Conservation (phyloP, 257 asterid species). For the Cordia subcordata region DNA sequence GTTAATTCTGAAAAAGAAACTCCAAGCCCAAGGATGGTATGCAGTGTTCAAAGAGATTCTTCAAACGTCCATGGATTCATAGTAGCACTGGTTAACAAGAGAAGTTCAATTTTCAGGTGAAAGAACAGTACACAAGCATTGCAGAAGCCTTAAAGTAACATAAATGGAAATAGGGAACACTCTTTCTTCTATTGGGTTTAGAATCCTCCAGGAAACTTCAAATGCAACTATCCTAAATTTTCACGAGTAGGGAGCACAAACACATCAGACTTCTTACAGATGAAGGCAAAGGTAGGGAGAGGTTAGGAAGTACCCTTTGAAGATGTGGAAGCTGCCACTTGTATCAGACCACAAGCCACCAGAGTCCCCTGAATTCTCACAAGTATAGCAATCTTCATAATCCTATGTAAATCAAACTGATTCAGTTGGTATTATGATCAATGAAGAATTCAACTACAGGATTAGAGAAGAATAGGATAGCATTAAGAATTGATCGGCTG, state of each 20-base stretch:
- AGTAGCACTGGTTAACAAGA: constrained; percentile 20
- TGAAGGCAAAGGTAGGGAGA: neutral
- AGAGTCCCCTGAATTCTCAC: constrained; percentile 18
- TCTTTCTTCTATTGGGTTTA: no score
- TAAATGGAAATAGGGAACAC: no score
- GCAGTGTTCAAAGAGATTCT: constrained; percentile 5
- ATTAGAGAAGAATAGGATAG: neutral
- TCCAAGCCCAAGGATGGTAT: neutral
- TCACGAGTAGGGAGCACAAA: neutral
- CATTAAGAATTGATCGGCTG: no score
- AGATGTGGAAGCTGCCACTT: constrained; percentile 15
- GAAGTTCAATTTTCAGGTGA: no score
- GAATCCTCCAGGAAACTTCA: no score
- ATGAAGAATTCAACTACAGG: neutral
- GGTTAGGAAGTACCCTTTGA: constrained; percentile 5
- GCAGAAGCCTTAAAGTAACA: no score
- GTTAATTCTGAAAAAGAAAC: constrained; percentile 1
- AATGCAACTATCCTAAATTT: no score
- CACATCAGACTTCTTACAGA: neutral
- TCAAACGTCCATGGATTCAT: neutral
- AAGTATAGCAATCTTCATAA: constrained; percentile 5
- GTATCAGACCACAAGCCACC: constrained; percentile 21
- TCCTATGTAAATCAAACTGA: constrained; percentile 21
- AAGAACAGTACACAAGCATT: no score
- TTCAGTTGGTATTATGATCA: neutral